Conservation (phyloP, 441 rosid species). For the Omphalea diandra region DNA sequence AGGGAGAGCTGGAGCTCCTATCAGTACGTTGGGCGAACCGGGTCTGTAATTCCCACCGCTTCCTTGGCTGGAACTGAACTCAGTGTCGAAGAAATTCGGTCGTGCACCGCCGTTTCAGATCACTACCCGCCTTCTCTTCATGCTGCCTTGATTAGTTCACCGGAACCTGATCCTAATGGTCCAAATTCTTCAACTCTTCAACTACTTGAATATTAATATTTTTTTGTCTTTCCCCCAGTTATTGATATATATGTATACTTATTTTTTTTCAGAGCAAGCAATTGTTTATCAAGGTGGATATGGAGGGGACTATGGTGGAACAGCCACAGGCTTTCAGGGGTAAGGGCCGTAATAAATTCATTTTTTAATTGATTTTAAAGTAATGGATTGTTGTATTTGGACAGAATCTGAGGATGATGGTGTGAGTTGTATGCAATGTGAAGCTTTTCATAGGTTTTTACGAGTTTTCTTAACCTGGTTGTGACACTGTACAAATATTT, state of each 20-base stretch:
- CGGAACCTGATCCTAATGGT: constrained; percentile 66
- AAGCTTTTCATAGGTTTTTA: no score
- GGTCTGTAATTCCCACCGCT: constrained; percentile 60
- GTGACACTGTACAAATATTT: not conserved
- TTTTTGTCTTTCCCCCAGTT: not conserved
- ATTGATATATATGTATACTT: not conserved
- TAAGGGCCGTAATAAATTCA: constrained; percentile 21
- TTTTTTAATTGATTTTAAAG: not conserved
- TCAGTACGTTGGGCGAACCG: constrained; percentile 64
- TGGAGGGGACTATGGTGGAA: constrained; percentile 47
- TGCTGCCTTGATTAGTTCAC: constrained; percentile 64
- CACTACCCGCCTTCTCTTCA: constrained; percentile 71
- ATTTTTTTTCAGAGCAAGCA: constrained; percentile 53
- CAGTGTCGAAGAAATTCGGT: constrained; percentile 82
- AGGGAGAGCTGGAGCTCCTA: constrained; percentile 70
- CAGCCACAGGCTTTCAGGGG: constrained; percentile 45
- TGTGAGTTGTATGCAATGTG: no score
- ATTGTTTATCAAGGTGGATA: constrained; percentile 53
- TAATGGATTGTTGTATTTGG: not conserved
- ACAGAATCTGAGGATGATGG: no score
- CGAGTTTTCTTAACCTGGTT: not conserved
- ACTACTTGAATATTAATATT: no score
- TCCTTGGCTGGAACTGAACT: constrained; percentile 70
- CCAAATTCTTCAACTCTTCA: constrained; percentile 8
- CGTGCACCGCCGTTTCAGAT: constrained; percentile 63